Conservation (phyloP, 305 asterid species). For the Solanum hybrid region DNA sequence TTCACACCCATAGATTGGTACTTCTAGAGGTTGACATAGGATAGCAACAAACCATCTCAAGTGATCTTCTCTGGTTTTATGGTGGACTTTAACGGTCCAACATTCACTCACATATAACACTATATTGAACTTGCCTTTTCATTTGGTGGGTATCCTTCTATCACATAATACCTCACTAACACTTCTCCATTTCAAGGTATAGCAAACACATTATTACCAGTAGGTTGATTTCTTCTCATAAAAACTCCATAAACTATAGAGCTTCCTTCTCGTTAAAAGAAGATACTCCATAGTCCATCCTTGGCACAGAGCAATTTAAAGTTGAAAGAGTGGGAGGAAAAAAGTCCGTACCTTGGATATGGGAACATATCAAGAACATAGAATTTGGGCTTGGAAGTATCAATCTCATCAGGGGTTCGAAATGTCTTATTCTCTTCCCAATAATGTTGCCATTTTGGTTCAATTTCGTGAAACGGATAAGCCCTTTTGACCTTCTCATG, state of each 20-base stretch:
- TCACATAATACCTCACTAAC: background rate
- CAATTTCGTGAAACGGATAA: slow-evolving; percentile 78
- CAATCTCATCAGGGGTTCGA: slow-evolving; percentile 80
- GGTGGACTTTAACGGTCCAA: background rate
- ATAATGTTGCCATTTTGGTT: slow-evolving; percentile 81
- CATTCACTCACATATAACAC: background rate
- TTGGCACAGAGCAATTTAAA: background rate
- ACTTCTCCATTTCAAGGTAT: background rate
- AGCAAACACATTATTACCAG: background rate
- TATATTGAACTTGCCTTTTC: background rate
- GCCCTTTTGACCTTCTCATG: slow-evolving; percentile 49
- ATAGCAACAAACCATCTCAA: background rate
- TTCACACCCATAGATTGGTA: background rate
- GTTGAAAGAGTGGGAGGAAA: background rate
- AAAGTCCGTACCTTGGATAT: slow-evolving; percentile 63
- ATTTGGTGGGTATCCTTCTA: background rate
- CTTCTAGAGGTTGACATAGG: background rate
- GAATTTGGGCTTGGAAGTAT: slow-evolving; percentile 83
- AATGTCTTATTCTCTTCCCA: slow-evolving; percentile 84
- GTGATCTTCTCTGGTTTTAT: background rate
- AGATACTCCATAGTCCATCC: background rate
- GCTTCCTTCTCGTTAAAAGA: background rate
- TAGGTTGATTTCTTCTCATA: background rate
- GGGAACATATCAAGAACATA: slow-evolving; percentile 99
- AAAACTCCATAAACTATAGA: background rate